Conservation (phyloP, 208 protist genomes). For the Entamoeba invadens region DNA sequence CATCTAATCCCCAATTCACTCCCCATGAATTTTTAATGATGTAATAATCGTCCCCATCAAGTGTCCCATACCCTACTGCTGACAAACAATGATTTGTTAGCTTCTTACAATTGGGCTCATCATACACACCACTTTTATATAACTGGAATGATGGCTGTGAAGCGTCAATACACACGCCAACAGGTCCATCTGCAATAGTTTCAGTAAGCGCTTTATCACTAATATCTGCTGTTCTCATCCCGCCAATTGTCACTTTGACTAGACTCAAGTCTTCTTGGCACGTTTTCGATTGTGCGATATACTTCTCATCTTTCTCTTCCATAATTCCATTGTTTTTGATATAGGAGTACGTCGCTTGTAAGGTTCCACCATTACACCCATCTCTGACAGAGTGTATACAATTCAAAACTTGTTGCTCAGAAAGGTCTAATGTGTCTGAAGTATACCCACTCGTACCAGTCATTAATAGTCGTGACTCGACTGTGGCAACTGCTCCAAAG, state of each 20-base stretch:
- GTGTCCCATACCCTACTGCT: conserved; percentile 14
- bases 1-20: not conserved
- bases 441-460: not conserved
- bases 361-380: not conserved
- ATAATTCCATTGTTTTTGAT: not conserved
- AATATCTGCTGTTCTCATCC: not conserved
- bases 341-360: not conserved
- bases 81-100: not conserved
- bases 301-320: not conserved
- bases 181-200: not conserved
- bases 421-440: not conserved
- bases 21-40: conserved; percentile 10
- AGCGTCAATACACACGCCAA: not conserved
- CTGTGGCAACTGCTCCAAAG: not conserved
- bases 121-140: not conserved
- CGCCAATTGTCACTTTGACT: not conserved
- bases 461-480: not conserved
- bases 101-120: not conserved
- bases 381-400: not conserved
- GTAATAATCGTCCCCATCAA: not conserved
- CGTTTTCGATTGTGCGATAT: not conserved
- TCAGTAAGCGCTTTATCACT: not conserved
- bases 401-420: not conserved
- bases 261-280: not conserved
- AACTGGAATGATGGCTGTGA: not conserved